Conservation (phyloP, 495 filamentous ascomycete genomes). For the Podospora sp. region DNA sequence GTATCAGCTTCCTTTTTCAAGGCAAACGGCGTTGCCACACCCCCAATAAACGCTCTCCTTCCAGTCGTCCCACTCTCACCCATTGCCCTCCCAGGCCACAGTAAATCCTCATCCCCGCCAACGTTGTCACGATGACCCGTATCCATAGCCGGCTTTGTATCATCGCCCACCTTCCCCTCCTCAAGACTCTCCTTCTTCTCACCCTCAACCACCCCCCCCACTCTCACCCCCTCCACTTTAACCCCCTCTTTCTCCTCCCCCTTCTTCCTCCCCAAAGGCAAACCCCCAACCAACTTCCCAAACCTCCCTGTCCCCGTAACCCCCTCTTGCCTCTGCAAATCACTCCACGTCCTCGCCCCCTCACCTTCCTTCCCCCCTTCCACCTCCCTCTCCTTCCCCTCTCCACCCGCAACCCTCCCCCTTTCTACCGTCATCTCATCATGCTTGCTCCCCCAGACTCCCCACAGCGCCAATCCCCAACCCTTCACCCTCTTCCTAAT, state of each 20-base stretch:
- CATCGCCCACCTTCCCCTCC: slow-evolving; percentile 3
- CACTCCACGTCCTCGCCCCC: slow-evolving; percentile 42
- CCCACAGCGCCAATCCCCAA: slow-evolving; percentile 81
- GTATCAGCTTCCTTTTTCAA: slow-evolving; percentile 50
- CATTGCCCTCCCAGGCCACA: slow-evolving; percentile 6
- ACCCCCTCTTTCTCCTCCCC: slow-evolving; percentile 43
- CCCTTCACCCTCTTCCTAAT: slow-evolving; percentile 59
- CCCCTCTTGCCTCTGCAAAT: slow-evolving; percentile 38
- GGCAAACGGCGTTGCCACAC: slow-evolving; percentile 56
- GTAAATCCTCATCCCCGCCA: slow-evolving; percentile 17
- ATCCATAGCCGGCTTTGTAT: slow-evolving; percentile 34
- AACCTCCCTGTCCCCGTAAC: slow-evolving; percentile 12
- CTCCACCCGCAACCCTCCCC: slow-evolving; percentile 43
- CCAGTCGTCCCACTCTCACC: slow-evolving; percentile 43
- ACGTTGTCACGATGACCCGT: slow-evolving; percentile 31
- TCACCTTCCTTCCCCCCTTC: slow-evolving; percentile 38
- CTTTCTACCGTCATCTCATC: slow-evolving; percentile 69
- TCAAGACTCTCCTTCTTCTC: slow-evolving; percentile 16
- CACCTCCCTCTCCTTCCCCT: slow-evolving; percentile 29
- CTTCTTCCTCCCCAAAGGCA: slow-evolving; percentile 42
- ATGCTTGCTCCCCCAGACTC: slow-evolving; percentile 81
- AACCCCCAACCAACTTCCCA: slow-evolving; percentile 18
- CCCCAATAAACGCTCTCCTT: slow-evolving; percentile 51
- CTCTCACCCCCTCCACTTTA: slow-evolving; percentile 43
- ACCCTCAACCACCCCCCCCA: slow-evolving; percentile 20